Base-by-base conservation (phyloP, 1,284 basidiomycete species). In the Pseudozyma pruni region DNA sequence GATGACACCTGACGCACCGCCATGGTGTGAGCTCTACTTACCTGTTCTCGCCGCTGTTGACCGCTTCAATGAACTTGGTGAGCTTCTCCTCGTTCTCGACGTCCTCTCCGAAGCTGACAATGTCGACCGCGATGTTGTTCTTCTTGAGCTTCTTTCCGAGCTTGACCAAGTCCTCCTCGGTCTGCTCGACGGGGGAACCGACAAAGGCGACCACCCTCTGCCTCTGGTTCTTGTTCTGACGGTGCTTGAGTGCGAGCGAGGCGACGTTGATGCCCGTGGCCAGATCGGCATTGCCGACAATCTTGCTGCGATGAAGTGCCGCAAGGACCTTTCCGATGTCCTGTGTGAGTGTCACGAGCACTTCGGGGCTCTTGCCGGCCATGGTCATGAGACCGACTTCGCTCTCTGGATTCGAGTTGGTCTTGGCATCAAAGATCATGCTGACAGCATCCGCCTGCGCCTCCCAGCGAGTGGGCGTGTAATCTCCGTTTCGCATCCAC, bases 121-220 rank as follows among this genome's bases (percentile, higher is more conserved):
- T 86, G 84, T 99, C 95, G 13, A 98, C 88, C 0, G 94, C 91
- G 37, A 99, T 93, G 78, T 98, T 98, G 84, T 98, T 98, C 90
- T 99, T 99, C 86, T 97, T 96, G 74, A 99, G 86, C 83, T 93
- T 95, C 86, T 95, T 97, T 20, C 94, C 95, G 16, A 99, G 88
- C 83, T 89, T 90, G 73, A 91, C 85, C 22, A 82, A 62, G 14
- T 68, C 64, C 5, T 74, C 77, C 20, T 78, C 72, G 4, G 67
- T 48, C 44, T 79, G 71, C 14, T 67, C 37, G 2, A 82, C 64
- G 0, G 96, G 96, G 7, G 92, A 94, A 20, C 90, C 94, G 55
- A 95, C 89, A 76, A 98, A 97, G 40, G 93, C 91, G 76, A 98
- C 89, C 74, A 98, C 91, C 38, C 95, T 89, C 81, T 98, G 95